Percentiles rank a stretch among this genome's conserved stretches.
These are phyloP conservation scores for Neonothopanus nambi DNA, from an alignment of 1,284 basidiomycete genomes.

Conservation along the genomic window DNA sequence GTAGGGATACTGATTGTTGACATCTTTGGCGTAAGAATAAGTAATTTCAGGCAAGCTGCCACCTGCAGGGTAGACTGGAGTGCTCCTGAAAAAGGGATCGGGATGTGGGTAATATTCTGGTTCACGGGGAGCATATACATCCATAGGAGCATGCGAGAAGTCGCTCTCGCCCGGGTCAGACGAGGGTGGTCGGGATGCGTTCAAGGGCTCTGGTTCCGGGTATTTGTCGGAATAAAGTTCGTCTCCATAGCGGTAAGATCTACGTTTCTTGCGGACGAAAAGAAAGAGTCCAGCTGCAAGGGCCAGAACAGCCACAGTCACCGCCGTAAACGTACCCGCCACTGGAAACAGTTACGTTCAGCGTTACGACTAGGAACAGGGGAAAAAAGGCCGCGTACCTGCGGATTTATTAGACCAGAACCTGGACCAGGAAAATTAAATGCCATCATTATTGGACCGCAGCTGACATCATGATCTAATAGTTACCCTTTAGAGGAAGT, in stretches of 20 bases:
- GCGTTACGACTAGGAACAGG: too few species aligned
- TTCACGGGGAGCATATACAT: constrained; percentile 22
- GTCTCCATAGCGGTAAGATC: constrained; percentile 16
- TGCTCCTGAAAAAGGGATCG: constrained; percentile 5
- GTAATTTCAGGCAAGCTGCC: constrained; percentile 15
- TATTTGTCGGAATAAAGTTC: constrained; percentile 24
- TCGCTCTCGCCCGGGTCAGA: constrained; percentile 27
- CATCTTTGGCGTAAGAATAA: constrained; percentile 17
- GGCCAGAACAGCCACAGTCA: constrained; percentile 31
- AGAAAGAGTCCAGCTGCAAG: constrained; percentile 25
- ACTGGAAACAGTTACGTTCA: constrained; percentile 25
- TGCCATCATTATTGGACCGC: background rate
- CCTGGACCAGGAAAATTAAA: constrained; percentile 28
- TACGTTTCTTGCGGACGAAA: constrained; percentile 27
- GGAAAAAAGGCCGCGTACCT: constrained; percentile 6
- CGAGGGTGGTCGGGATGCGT: constrained; percentile 26
- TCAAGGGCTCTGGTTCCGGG: constrained; percentile 23
- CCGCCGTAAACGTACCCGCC: constrained; percentile 46
- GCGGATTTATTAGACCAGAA: constrained; percentile 49
- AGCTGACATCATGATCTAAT: background rate
- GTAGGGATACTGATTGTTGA: constrained; percentile 16
- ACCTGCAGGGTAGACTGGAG: constrained; percentile 3
- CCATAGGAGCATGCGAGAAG: constrained; percentile 25
- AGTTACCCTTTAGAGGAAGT: too few species aligned
- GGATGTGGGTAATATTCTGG: constrained; percentile 5